A percentile compares a stretch with the other conserved stretches of the same genome.
Conservation (phyloP, 2,329 filamentous ascomycete species). For the Talaromyces islandicus region DNA sequence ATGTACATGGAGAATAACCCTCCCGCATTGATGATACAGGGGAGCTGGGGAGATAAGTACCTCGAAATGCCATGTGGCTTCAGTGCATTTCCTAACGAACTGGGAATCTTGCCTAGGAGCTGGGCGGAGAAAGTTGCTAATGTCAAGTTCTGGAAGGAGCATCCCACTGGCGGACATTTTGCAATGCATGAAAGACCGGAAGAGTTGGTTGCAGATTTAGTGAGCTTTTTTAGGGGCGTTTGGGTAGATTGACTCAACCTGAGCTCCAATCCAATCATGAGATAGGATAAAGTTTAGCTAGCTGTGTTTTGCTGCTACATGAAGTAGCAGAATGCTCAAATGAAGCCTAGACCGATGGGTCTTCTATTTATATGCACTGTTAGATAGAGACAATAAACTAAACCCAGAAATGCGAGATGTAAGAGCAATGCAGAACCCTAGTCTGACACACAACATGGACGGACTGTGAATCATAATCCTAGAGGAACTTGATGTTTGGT, state of each 20-base stretch:
- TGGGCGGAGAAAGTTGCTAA: constrained; percentile 17
- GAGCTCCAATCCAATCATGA: not conserved
- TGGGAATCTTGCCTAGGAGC: constrained; percentile 14
- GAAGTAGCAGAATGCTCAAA: not conserved
- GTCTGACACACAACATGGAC: too few species aligned
- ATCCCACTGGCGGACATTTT: constrained; percentile 18
- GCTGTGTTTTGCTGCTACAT: not conserved
- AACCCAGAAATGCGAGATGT: too few species aligned
- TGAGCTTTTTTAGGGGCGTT: not conserved
- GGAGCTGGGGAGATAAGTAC: constrained; percentile 13
- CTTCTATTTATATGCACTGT: too few species aligned
- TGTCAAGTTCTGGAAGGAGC: constrained; percentile 17
- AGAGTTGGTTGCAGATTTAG: not conserved
- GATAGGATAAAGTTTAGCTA: not conserved
- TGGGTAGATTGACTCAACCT: not conserved
- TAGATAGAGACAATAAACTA: too few species aligned
- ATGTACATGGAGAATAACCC: constrained; percentile 14
- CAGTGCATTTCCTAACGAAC: constrained; percentile 19
- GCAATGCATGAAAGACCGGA: not conserved
- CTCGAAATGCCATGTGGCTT: constrained; percentile 14
- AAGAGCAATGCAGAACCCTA: too few species aligned
- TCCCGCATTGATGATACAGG: constrained; percentile 3
- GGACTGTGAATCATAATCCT: too few species aligned
- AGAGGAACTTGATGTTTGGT: too few species aligned
- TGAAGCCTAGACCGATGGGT: not conserved